These are phyloP conservation scores for Penstemon barbatus DNA, from an alignment of 257 asterid species.

Conservation along the genomic window DNA sequence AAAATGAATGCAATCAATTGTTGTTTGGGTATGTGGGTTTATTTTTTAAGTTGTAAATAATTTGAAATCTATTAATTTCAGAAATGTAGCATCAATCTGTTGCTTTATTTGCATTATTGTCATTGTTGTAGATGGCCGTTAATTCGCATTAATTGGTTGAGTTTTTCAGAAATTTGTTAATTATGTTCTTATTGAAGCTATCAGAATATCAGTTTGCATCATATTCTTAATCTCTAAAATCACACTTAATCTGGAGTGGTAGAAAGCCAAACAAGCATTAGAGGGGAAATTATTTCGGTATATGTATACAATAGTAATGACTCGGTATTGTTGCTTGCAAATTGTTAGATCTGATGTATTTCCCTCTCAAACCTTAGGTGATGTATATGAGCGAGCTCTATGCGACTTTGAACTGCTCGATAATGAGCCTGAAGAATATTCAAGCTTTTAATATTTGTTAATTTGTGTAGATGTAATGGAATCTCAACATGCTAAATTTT, in stretches of 20 bases:
- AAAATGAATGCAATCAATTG: not conserved
- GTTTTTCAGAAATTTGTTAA: not conserved
- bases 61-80: slow-evolving; percentile 8
- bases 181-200: not conserved
- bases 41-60: slow-evolving; percentile 8
- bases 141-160: slow-evolving; percentile 20
- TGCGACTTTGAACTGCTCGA: too few species aligned
- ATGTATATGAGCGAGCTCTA: too few species aligned
- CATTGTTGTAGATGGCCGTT: not conserved
- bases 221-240: too few species aligned
- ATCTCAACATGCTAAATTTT: not conserved
- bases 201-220: not conserved
- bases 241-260: too few species aligned
- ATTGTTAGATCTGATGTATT: too few species aligned
- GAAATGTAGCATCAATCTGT: not conserved
- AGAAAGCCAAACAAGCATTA: too few species aligned
- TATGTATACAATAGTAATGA: too few species aligned
- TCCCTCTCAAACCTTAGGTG: too few species aligned
- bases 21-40: slow-evolving; percentile 28
- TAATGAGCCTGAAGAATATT: not conserved
- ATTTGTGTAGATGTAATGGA: not conserved
- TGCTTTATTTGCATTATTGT: not conserved
- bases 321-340: too few species aligned
- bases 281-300: too few species aligned
- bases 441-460: not conserved